Conservation (phyloP, 2,329 filamentous ascomycete species). For the Fusarium concolor region DNA sequence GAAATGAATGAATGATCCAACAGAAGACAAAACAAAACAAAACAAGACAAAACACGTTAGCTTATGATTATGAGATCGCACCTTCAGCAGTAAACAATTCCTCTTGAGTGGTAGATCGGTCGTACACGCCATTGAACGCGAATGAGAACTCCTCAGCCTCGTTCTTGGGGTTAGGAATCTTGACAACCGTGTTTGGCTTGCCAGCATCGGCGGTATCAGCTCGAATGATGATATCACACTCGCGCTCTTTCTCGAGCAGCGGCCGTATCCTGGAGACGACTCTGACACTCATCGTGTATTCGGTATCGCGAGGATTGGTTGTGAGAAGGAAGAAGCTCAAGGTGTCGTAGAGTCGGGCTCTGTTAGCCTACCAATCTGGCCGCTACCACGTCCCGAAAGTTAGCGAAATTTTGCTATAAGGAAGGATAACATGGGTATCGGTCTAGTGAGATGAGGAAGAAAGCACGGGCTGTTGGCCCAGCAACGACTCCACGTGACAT, state of each 20-base stretch:
- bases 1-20: not conserved
- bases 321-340: slow-evolving; percentile 23
- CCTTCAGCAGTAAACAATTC: slow-evolving; percentile 90
- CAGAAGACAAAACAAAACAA: not conserved
- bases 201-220: slow-evolving; percentile 72
- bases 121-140: slow-evolving; percentile 94
- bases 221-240: slow-evolving; percentile 86
- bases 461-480: slow-evolving; percentile 40
- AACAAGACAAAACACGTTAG: slow-evolving; percentile 8
- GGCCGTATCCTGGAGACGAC: slow-evolving; percentile 93
- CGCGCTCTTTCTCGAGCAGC: slow-evolving; percentile 84
- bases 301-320: slow-evolving; percentile 26
- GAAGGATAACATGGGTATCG: slow-evolving; percentile 25
- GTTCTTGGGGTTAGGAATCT: slow-evolving; percentile 95
- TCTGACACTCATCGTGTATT: slow-evolving; percentile 71
- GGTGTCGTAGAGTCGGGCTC: slow-evolving; percentile 28
- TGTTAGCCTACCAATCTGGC: slow-evolving; percentile 45
- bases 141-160: slow-evolving; percentile 92
- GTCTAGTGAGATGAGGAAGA: slow-evolving; percentile 18
- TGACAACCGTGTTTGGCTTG: slow-evolving; percentile 75
- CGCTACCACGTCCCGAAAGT: slow-evolving; percentile 38
- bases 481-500: slow-evolving; percentile 45
- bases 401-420: slow-evolving; percentile 39
- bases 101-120: slow-evolving; percentile 82
- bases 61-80: slow-evolving; percentile 54